Percentiles rank a stretch among this genome's conserved stretches.
These are phyloP conservation scores for Epichloe gansuensis DNA, from an alignment of 2,329 filamentous ascomycete genomes.

Conservation along the genomic window DNA sequence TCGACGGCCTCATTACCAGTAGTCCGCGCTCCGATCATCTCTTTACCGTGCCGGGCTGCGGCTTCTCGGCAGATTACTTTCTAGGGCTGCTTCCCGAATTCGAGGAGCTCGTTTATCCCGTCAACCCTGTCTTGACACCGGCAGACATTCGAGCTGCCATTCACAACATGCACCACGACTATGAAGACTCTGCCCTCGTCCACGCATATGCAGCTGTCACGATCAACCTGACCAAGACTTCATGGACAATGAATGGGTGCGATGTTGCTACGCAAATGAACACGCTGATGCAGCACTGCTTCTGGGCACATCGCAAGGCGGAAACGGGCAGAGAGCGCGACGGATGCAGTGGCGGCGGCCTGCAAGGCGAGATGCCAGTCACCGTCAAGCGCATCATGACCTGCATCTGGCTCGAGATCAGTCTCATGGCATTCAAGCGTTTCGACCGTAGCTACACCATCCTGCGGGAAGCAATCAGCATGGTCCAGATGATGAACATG, in stretches of 20 bases:
- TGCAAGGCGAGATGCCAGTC: slow-evolving; percentile 24
- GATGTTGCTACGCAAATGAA: slow-evolving; percentile 20
- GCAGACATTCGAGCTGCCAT: slow-evolving; percentile 21
- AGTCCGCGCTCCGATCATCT: slow-evolving; percentile 2
- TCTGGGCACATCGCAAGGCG: slow-evolving; percentile 14
- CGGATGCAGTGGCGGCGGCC: slow-evolving; percentile 17
- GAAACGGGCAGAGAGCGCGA: slow-evolving; percentile 19
- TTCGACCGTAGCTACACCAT: slow-evolving; percentile 35
- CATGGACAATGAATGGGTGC: slow-evolving; percentile 15
- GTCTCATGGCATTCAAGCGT: slow-evolving; percentile 33
- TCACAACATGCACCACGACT: slow-evolving; percentile 18
- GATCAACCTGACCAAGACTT: slow-evolving; percentile 22
- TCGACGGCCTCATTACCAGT: slow-evolving; percentile 7
- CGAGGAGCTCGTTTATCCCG: slow-evolving; percentile 24
- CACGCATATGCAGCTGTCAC: slow-evolving; percentile 25
- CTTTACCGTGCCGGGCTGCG: slow-evolving; percentile 4
- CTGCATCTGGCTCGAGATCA: slow-evolving; percentile 38
- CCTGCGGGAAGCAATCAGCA: slow-evolving; percentile 34
- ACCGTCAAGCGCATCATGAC: slow-evolving; percentile 35
- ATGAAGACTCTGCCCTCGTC: slow-evolving; percentile 24
- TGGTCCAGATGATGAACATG: slow-evolving; percentile 31
- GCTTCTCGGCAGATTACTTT: slow-evolving; percentile 21
- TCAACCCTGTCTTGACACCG: slow-evolving; percentile 22
- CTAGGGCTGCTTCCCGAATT: slow-evolving; percentile 20
- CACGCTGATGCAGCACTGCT: slow-evolving; percentile 13